Base-by-base conservation (phyloP, 345 rosid species). In the Camelina laxa region DNA sequence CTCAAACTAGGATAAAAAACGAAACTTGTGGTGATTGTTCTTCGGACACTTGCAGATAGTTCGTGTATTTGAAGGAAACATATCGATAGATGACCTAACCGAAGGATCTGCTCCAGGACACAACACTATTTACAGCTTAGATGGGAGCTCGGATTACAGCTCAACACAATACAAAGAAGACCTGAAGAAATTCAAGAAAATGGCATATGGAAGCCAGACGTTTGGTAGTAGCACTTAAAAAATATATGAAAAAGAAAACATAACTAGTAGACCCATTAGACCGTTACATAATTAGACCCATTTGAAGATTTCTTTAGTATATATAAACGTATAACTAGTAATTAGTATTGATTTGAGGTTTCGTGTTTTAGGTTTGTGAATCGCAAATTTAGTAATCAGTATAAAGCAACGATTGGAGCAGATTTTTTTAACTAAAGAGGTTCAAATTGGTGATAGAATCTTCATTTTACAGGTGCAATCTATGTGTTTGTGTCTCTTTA, bases 391-490 rank as follows among this genome's bases (percentile, higher is more conserved):
- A 91, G 91, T 62, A 94, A 89, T 80, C 97, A 94, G 78, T 94
- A 94, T 76, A 94, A 91, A 81, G 97, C 98, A 0, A 91, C 98
- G 12, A 93, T 93, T 35, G 98, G 97, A 71, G 96, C 92, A 3
- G 98, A 93, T 85, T 93, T 93, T 93, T 80, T 82, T 93, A 77
- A 89, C 96, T 6, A 91, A 91, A 81, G 98, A 93, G 84, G 90
- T 93, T 68, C 87, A 88, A 44, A 85, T 88, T 61, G 97, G 88
- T 81, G 98, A 93, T 74, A 88, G 91, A 67, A 73, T 87, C 73
- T 91, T 94, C 82, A 93, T 93, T 50, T 86, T 91, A 85, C 97
- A 91, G 96, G 98, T 91, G 30, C 7, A 27, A 6, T 3, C 41
- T 50, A 0, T 8, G 27, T 0, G 16, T 8, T 27, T 24, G 27